phyloP scores from a whole-genome alignment of 2,329 filamentous ascomycete genomes.

The Gaeumannomyces sp. region DNA sequence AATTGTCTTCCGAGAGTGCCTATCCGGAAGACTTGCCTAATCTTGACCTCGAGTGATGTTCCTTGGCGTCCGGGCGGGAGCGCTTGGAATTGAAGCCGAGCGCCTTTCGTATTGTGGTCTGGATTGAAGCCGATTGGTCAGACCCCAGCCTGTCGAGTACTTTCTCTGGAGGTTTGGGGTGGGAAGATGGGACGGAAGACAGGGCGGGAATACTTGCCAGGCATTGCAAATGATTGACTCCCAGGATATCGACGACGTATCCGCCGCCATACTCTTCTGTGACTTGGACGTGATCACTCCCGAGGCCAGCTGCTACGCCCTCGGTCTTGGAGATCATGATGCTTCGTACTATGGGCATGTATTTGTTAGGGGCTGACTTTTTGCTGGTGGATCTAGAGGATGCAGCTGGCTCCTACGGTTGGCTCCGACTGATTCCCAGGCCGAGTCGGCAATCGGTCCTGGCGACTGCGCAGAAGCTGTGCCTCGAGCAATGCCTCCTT shows the following conservation, averaged over 20 bases:
- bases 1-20: background rate
- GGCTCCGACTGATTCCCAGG: conserved; percentile 4
- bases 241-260: conserved; percentile 41
- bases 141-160: background rate
- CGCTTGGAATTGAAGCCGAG: background rate
- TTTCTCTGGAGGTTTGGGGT: background rate
- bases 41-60: background rate
- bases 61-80: background rate
- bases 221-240: conserved; percentile 44
- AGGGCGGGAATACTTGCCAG: conserved; percentile 26
- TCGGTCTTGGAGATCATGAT: background rate
- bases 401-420: background rate
- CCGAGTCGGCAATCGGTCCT: background rate
- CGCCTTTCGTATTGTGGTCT: background rate
- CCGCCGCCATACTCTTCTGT: conserved; percentile 44
- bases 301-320: background rate
- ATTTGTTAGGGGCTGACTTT: background rate
- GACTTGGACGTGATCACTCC: conserved; percentile 41
- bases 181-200: background rate
- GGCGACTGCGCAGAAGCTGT: background rate
- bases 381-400: background rate
- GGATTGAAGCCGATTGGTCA: background rate
- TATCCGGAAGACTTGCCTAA: background rate
- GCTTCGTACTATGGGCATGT: background rate
- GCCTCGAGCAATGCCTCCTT: background rate